A percentile compares a stretch with the other conserved stretches of the same genome.
phyloP scores from a whole-genome alignment of 2,329 filamentous ascomycete species.

The Trichoderma aggressivum region DNA sequence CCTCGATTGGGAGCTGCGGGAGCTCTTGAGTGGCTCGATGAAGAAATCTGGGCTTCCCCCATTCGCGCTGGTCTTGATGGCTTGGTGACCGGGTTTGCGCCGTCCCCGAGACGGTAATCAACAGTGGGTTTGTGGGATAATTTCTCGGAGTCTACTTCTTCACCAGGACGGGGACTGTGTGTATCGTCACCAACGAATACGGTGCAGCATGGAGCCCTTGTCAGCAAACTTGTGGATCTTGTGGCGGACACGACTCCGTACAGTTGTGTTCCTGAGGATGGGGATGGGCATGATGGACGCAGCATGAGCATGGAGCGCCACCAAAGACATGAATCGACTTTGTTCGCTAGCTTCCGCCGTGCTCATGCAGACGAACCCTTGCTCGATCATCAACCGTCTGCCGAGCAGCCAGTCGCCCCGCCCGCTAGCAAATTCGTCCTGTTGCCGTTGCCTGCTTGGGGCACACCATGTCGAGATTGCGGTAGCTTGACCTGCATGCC shows the following conservation, averaged over 20 bases:
- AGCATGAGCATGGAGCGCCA: background rate
- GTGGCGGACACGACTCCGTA: background rate
- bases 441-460: background rate
- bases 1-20: slow-evolving; percentile 2
- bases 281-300: background rate
- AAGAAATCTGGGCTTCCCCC: background rate
- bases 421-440: background rate
- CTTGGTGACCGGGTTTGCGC: background rate
- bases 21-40: slow-evolving; percentile 15
- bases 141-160: background rate
- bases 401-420: slow-evolving; percentile 8
- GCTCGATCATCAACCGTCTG: slow-evolving; percentile 12
- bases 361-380: slow-evolving; percentile 6
- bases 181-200: background rate
- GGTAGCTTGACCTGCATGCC: slow-evolving; percentile 25
- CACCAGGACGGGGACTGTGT: background rate
- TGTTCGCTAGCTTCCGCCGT: slow-evolving; percentile 5
- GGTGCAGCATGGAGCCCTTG: background rate
- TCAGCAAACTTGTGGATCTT: background rate
- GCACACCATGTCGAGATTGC: background rate
- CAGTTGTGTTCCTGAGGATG: background rate
- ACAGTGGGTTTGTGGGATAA: background rate
- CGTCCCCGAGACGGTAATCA: background rate
- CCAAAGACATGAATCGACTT: background rate
- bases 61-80: background rate